phyloP scores from a whole-genome alignment of 2,329 filamentous ascomycete genomes.

The Botryotinia convoluta region DNA sequence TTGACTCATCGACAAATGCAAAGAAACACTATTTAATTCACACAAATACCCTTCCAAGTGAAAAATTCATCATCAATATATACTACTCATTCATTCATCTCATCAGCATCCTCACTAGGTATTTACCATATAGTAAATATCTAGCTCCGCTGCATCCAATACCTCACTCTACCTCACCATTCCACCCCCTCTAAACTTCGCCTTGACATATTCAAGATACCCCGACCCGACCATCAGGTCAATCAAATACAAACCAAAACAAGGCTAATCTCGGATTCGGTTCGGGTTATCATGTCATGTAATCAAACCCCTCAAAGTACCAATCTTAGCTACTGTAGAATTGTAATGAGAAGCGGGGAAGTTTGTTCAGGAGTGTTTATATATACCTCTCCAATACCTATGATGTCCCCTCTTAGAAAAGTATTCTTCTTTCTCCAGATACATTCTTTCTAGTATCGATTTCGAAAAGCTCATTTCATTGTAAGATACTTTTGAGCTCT shows the following conservation, averaged over 20 bases:
- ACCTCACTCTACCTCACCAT: not conserved
- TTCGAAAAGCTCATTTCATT: too few relatives aligned
- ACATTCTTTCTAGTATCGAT: not conserved
- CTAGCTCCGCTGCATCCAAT: not conserved
- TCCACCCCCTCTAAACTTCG: too few relatives aligned
- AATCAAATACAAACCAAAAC: not conserved
- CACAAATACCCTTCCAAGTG: not conserved
- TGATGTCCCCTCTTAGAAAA: too few relatives aligned
- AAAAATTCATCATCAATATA: not conserved
- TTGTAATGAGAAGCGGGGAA: not conserved
- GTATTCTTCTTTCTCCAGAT: too few relatives aligned
- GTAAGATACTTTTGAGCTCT: not conserved
- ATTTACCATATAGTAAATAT: not conserved
- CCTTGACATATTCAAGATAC: not conserved
- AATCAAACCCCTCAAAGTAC: not conserved
- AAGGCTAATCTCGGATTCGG: not conserved
- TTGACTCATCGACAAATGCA: not conserved
- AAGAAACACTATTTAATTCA: not conserved
- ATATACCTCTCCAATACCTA: not conserved
- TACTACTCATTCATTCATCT: not conserved
- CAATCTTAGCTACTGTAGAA: not conserved
- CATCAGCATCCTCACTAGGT: not conserved
- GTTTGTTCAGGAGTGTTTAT: not conserved
- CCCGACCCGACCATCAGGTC: too few relatives aligned
- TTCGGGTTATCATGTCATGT: not conserved